Conservation (phyloP, 495 filamentous ascomycete genomes). For the Aspergillus leporis region DNA sequence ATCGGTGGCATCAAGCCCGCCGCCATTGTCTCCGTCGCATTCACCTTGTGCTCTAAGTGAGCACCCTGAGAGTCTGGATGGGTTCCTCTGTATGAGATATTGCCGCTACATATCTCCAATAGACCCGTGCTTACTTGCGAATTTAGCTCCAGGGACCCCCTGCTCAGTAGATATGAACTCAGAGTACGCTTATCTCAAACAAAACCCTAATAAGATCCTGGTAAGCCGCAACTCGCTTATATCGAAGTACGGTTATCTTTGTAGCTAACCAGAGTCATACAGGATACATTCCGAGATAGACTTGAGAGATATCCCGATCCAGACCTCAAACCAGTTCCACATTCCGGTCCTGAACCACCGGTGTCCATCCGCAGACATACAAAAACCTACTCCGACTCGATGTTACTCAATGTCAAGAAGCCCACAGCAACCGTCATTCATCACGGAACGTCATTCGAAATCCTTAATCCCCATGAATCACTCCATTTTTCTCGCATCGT, state of each 20-base stretch:
- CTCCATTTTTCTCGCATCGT: conserved; percentile 42
- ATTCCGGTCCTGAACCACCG: neutral
- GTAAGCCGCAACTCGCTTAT: conserved; percentile 7
- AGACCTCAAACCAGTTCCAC: neutral
- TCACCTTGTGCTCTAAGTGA: conserved; percentile 43
- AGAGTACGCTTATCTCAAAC: neutral
- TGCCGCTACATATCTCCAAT: neutral
- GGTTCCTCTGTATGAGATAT: conserved; percentile 26
- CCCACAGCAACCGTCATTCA: conserved; percentile 37
- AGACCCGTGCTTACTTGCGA: neutral
- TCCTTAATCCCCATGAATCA: conserved; percentile 47
- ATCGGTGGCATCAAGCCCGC: conserved; percentile 41
- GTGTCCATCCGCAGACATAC: conserved; percentile 19
- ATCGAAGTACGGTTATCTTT: neutral
- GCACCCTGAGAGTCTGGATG: conserved; percentile 30
- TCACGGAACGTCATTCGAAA: conserved; percentile 47
- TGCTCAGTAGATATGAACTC: conserved; percentile 4
- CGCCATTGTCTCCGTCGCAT: conserved; percentile 44
- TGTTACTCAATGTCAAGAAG: conserved; percentile 25
- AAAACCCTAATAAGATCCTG: conserved; percentile 18
- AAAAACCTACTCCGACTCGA: conserved; percentile 32
- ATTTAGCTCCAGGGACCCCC: conserved; percentile 12
- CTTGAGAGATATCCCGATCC: conserved; percentile 28
- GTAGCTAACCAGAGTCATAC: conserved; percentile 7
- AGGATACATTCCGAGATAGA: conserved; percentile 48